Percentiles rank a stretch among this genome's conserved stretches.
Evolutionary conservation across 768 basidiomycete species (phyloP).

Genomic region (Naganishia friedmannii): DNA sequence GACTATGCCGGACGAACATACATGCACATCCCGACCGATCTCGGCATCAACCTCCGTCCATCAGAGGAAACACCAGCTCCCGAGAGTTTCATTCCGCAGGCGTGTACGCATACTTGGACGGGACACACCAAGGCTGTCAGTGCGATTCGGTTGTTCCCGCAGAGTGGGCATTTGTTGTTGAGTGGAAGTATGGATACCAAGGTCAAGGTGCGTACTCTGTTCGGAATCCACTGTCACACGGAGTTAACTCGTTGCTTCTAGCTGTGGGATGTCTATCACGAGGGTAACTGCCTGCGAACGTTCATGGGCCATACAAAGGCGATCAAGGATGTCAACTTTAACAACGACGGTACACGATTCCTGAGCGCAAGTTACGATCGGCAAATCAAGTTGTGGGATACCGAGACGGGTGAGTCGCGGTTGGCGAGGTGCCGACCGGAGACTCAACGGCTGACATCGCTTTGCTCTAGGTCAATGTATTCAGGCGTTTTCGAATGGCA

Average conservation of each 20-base stretch:
- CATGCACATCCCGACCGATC: conserved; percentile 84
- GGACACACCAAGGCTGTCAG: conserved; percentile 96
- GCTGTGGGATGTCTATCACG: conserved; percentile 97
- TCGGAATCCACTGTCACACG: background rate
- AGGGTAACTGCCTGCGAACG: conserved; percentile 91
- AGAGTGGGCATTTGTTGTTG: conserved; percentile 85
- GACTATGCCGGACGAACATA: conserved; percentile 99
- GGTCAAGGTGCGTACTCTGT: conserved; percentile 68
- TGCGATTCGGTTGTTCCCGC: conserved; percentile 87
- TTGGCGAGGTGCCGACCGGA: background rate
- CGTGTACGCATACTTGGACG: conserved; percentile 95
- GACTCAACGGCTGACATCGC: background rate
- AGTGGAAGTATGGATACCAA: conserved; percentile 98
- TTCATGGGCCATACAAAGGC: conserved; percentile 97
- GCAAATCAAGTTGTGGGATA: conserved; percentile 98
- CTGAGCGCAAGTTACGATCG: conserved; percentile 92
- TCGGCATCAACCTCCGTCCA: conserved; percentile 75
- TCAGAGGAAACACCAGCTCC: conserved; percentile 69
- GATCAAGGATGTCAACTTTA: conserved; percentile 93
- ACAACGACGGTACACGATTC: conserved; percentile 85
- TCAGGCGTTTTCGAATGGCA: conserved; percentile 94
- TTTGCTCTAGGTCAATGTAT: conserved; percentile 69
- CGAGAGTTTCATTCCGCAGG: conserved; percentile 90
- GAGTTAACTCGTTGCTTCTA: conserved; percentile 46
- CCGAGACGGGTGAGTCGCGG: conserved; percentile 68